Evolutionary conservation across 768 basidiomycete genomes (phyloP), one percentile per base, ranked within the genome.

Genomic region (Nevesoporus exiguus): DNA sequence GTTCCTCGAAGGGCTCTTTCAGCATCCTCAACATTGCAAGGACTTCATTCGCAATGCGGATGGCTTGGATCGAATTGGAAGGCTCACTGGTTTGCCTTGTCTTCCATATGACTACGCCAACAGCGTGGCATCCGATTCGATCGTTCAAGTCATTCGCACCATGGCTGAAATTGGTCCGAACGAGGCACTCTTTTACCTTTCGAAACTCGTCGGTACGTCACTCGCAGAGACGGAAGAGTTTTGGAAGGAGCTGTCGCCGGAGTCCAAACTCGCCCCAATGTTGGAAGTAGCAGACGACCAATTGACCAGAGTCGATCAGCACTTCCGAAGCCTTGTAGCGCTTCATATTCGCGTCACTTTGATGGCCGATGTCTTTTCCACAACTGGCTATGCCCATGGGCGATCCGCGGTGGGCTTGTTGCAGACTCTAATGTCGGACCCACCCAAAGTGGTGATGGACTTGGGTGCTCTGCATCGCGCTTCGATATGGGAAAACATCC

Each of bases 1-100:
- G 92, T 95, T 97, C 71, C 78, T 95, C 50, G 93, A 95, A 69
- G 95, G 97, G 7, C 79, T 98, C 39, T 95, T 98, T 75, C 93
- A 95, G 63, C 94, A 96, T 66, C 78, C 84, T 2, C 83, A 85
- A 22, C 91, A 98, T 69, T 90, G 90, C 76, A 84, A 84, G 59
- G 96, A 98, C 61, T 98, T 98, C 68, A 83, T 97, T 55, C 74
- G 79, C 44, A 77, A 80, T 56, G 77, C 85, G 5, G 82, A 94
- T 62, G 84, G 91, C 45, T 77, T 98, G 37, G 75, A 84, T 58
- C 76, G 80, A 60, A 74, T 98, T 51, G 85, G 92, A 59, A 79
- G 81, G 59, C 76, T 98, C 39, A 86, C 94, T 30, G 81, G 83
- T 19, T 76, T 95, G 29, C 90, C 94, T 13, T 95, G 90, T 66